Conservation (phyloP, 345 rosid genomes). For the Boechera retrofracta region DNA sequence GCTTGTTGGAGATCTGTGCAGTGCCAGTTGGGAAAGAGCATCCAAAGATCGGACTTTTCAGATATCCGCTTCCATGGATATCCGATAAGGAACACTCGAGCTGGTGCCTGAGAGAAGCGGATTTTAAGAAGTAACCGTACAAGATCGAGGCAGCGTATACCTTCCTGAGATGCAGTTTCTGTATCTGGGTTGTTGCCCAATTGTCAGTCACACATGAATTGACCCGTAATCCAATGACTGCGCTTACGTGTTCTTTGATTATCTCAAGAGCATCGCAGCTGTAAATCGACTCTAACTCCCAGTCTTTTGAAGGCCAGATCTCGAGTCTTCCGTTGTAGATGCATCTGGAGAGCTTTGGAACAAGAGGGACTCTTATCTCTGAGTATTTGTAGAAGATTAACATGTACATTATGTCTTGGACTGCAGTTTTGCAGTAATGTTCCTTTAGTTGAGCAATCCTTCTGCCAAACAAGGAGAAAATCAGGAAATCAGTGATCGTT, state of each 20-base stretch:
- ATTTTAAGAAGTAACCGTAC: slow-evolving; percentile 88
- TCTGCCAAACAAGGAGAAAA: slow-evolving; percentile 50
- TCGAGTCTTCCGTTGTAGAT: slow-evolving; percentile 82
- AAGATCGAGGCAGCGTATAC: slow-evolving; percentile 70
- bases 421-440: slow-evolving; percentile 64
- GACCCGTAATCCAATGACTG: slow-evolving; percentile 74
- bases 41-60: slow-evolving; percentile 60
- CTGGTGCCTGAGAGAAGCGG: slow-evolving; percentile 71
- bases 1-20: slow-evolving; percentile 28
- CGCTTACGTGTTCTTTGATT: slow-evolving; percentile 72
- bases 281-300: slow-evolving; percentile 90
- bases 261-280: slow-evolving; percentile 68
- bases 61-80: slow-evolving; percentile 41
- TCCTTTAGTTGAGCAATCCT: slow-evolving; percentile 83
- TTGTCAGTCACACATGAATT: slow-evolving; percentile 80
- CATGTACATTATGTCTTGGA: slow-evolving; percentile 92
- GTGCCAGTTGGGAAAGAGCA: slow-evolving; percentile 30
- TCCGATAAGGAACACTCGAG: slow-evolving; percentile 60
- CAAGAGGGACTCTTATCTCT: slow-evolving; percentile 78
- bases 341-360: slow-evolving; percentile 88
- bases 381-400: slow-evolving; percentile 79
- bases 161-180: slow-evolving; percentile 53
- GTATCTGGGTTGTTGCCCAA: slow-evolving; percentile 84
- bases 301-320: slow-evolving; percentile 88
- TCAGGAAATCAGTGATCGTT: background rate